These are phyloP conservation scores for Paracorniculantispora psalliotae DNA, from an alignment of 2,329 filamentous ascomycete species.

Conservation along the genomic window DNA sequence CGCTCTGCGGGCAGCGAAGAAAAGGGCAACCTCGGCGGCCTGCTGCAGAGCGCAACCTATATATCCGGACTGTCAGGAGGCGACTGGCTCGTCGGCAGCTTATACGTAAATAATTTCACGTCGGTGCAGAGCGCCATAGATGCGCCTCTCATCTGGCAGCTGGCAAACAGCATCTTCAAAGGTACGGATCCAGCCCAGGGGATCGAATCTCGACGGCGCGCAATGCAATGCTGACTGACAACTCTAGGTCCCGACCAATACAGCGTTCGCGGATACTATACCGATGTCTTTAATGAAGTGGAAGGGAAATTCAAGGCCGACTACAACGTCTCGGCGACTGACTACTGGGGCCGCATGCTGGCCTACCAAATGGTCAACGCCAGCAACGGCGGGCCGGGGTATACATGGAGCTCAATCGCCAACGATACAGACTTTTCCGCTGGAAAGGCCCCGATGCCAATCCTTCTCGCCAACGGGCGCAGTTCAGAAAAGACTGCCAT, in stretches of 20 bases:
- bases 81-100: constrained; percentile 69
- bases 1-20: constrained; percentile 48
- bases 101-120: constrained; percentile 73
- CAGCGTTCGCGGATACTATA: constrained; percentile 49
- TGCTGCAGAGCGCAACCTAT: constrained; percentile 79
- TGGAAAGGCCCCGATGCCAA: constrained; percentile 64
- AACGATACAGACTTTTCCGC: constrained; percentile 53
- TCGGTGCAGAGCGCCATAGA: constrained; percentile 42
- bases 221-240: not conserved
- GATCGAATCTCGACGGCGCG: constrained; percentile 13
- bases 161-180: constrained; percentile 31
- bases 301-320: constrained; percentile 57
- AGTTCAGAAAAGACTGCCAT: constrained; percentile 56
- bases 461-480: constrained; percentile 66
- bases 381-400: constrained; percentile 62
- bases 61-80: constrained; percentile 76
- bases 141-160: constrained; percentile 30
- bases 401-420: constrained; percentile 67
- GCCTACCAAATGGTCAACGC: constrained; percentile 74
- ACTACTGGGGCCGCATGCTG: constrained; percentile 75
- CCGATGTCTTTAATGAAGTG: constrained; percentile 53
- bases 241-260: constrained; percentile 33
- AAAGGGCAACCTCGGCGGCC: constrained; percentile 67
- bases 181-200: too few species aligned
- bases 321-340: constrained; percentile 62